A percentile compares a stretch with the other conserved stretches of the same genome.
Evolutionary conservation across 352 stramenopile species (phyloP).

Genomic region (Globisporangium viniferum): DNA sequence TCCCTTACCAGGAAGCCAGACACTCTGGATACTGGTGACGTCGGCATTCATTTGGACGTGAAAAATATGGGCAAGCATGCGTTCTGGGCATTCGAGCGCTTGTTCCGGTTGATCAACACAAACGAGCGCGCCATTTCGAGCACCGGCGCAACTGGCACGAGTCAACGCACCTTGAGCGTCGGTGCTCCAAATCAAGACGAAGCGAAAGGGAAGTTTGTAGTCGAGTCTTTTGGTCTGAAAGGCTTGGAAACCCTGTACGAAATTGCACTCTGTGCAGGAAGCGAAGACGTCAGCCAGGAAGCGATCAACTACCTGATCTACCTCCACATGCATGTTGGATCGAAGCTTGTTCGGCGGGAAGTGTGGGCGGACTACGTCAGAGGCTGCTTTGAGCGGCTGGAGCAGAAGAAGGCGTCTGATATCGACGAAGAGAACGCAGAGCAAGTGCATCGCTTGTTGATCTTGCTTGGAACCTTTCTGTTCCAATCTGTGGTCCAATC

Average conservation of each 20-base stretch:
- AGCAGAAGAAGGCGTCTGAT: conserved; percentile 19
- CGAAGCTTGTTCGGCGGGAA: conserved; percentile 64
- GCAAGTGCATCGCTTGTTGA: conserved; percentile 48
- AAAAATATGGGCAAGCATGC: conserved; percentile 45
- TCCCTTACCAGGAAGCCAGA: conserved; percentile 33
- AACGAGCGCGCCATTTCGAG: conserved; percentile 38
- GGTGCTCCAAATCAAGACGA: conserved; percentile 9
- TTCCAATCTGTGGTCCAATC: conserved; percentile 51
- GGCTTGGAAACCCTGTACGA: conserved; percentile 61
- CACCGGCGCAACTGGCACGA: conserved; percentile 12
- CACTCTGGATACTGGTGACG: conserved; percentile 7
- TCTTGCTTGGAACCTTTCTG: conserved; percentile 78
- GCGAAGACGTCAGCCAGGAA: conserved; percentile 43
- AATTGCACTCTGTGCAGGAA: conserved; percentile 37
- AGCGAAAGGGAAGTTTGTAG: conserved; percentile 35
- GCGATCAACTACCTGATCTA: conserved; percentile 71
- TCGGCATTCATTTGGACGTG: conserved; percentile 45
- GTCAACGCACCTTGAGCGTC: conserved; percentile 4
- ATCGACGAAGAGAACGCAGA: conserved; percentile 22
- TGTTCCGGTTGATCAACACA: conserved; percentile 69
- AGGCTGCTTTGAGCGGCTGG: conserved; percentile 40
- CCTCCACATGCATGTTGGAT: conserved; percentile 62
- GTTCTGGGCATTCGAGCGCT: conserved; percentile 52
- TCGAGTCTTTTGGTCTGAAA: conserved; percentile 59
- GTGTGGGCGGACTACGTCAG: conserved; percentile 66